These are phyloP conservation scores for Lachancea meyersii DNA, from an alignment of 805 yeast genomes.

Conservation along the genomic window DNA sequence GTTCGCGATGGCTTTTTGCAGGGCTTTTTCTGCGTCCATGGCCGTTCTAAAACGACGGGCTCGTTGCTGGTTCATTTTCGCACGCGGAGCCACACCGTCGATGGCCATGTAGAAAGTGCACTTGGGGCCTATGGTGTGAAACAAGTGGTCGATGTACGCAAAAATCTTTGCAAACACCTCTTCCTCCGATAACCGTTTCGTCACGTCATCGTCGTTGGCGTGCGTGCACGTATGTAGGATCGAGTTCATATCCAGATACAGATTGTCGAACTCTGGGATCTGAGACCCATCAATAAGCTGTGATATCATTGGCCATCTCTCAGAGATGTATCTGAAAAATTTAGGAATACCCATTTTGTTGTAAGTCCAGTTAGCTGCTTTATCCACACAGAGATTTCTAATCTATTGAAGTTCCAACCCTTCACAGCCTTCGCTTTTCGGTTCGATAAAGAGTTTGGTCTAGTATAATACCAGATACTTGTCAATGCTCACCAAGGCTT, in stretches of 20 bases:
- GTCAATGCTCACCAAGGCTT: too few species aligned
- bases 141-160: slow-evolving; percentile 89
- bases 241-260: slow-evolving; percentile 96
- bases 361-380: background rate
- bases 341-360: slow-evolving; percentile 81
- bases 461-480: too few species aligned
- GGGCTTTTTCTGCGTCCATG: slow-evolving; percentile 76
- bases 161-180: slow-evolving; percentile 90
- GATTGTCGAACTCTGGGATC: slow-evolving; percentile 89
- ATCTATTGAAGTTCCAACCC: too few species aligned
- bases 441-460: too few species aligned
- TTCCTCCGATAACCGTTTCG: slow-evolving; percentile 73
- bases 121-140: slow-evolving; percentile 79
- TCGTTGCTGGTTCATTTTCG: slow-evolving; percentile 97
- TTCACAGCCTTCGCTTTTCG: too few species aligned
- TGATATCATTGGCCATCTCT: slow-evolving; percentile 96
- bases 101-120: slow-evolving; percentile 91
- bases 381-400: background rate
- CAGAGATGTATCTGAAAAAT: slow-evolving; percentile 92
- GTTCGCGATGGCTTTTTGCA: slow-evolving; percentile 62
- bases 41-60: slow-evolving; percentile 94
- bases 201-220: slow-evolving; percentile 61
- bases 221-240: slow-evolving; percentile 92
- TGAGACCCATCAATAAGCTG: slow-evolving; percentile 75
- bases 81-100: slow-evolving; percentile 98